Percentiles rank a stretch among this genome's conserved stretches.
phyloP scores from a whole-genome alignment of 495 filamentous ascomycete species.

The Aspergillus baeticus region DNA sequence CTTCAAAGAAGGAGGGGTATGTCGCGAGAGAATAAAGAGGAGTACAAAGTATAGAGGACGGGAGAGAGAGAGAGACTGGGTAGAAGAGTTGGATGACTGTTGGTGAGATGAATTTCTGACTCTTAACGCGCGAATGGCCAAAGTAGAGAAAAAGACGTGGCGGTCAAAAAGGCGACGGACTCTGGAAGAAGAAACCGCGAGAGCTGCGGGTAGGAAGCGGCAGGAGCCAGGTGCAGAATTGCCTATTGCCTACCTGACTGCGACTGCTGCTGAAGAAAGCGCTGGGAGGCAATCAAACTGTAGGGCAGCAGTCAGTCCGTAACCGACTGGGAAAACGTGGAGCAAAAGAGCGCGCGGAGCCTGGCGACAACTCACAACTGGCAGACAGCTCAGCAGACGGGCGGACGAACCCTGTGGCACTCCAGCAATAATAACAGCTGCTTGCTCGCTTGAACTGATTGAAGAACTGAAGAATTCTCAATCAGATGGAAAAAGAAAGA shows the following conservation, averaged over 20 bases:
- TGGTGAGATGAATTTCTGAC: constrained; percentile 8
- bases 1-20: constrained; percentile 1
- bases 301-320: constrained; percentile 12
- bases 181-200: constrained; percentile 2
- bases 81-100: constrained; percentile 1
- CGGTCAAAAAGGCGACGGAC: constrained; percentile 16
- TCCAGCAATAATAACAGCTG: background rate
- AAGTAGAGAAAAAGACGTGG: constrained; percentile 18
- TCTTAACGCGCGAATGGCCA: constrained; percentile 6
- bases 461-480: background rate
- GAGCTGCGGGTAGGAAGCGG: constrained; percentile 12
- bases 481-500: constrained; percentile 1
- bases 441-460: background rate
- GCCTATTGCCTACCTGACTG: background rate
- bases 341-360: constrained; percentile 19
- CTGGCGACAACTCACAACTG: constrained; percentile 19
- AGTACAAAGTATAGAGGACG: background rate
- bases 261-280: background rate
- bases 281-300: background rate
- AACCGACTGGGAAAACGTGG: constrained; percentile 25
- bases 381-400: constrained; percentile 25
- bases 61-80: background rate
- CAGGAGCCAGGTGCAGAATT: constrained; percentile 9
- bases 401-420: constrained; percentile 11
- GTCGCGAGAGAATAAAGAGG: constrained; percentile 7